Percentiles rank a stretch among this genome's conserved stretches.
Conservation (phyloP, 2,329 filamentous ascomycete genomes). For the Eutypa lata region DNA sequence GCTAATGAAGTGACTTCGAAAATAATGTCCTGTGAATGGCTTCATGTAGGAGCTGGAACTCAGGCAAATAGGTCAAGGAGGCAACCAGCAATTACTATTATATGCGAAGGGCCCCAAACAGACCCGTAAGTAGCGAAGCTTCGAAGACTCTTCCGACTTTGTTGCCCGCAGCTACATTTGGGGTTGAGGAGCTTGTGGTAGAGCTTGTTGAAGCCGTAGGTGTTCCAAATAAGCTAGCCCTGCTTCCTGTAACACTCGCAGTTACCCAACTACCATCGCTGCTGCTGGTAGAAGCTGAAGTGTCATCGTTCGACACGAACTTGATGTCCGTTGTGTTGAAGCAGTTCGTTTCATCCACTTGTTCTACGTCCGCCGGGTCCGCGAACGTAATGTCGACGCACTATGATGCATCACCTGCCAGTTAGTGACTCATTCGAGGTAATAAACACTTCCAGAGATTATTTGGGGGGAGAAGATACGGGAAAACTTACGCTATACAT, state of each 20-base stretch:
- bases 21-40: too few relatives aligned
- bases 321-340: conserved; percentile 58
- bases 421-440: not conserved
- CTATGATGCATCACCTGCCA: not conserved
- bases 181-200: too few relatives aligned
- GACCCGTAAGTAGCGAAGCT: too few relatives aligned
- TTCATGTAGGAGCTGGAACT: too few relatives aligned
- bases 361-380: conserved; percentile 28
- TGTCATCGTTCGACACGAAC: conserved; percentile 34
- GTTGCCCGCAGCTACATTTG: too few relatives aligned
- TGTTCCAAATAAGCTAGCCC: not conserved
- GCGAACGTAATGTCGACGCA: conserved; percentile 6
- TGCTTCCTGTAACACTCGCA: not conserved
- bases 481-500: conserved; percentile 59
- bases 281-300: not conserved
- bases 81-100: too few relatives aligned
- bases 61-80: too few relatives aligned
- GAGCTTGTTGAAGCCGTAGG: too few relatives aligned
- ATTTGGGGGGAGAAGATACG: conserved; percentile 2
- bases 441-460: not conserved
- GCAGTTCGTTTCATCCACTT: conserved; percentile 40
- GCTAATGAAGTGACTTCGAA: too few relatives aligned
- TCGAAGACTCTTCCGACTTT: too few relatives aligned
- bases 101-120: too few relatives aligned
- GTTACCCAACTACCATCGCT: not conserved